phyloP scores from a whole-genome alignment of 129 eudicot genomes.

The Erigeron canadensis region DNA sequence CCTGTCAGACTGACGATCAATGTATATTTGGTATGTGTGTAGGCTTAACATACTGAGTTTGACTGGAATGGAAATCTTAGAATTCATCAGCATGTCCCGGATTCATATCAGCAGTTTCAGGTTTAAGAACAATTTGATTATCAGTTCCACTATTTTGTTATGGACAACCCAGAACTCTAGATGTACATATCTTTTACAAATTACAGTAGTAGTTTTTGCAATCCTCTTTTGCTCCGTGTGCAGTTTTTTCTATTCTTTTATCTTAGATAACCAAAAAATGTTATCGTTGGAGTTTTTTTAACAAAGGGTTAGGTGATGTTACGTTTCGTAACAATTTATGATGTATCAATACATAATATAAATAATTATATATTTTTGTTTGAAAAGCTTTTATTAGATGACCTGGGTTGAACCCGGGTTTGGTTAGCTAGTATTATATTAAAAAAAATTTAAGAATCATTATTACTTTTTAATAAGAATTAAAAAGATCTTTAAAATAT shows the following conservation, averaged over 20 bases:
- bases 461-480: too few relatives aligned
- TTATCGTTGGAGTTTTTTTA: too few relatives aligned
- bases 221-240: neutral
- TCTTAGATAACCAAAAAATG: too few relatives aligned
- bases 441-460: too few relatives aligned
- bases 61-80: slow-evolving; percentile 29
- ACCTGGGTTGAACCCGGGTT: too few relatives aligned
- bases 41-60: slow-evolving; percentile 61
- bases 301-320: too few relatives aligned
- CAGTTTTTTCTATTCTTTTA: neutral
- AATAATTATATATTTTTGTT: too few relatives aligned
- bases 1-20: slow-evolving; percentile 31
- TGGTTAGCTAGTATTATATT: too few relatives aligned
- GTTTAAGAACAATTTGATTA: neutral
- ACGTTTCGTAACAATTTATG: too few relatives aligned
- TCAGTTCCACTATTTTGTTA: neutral
- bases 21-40: slow-evolving; percentile 44
- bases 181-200: neutral
- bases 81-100: neutral
- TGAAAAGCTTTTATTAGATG: too few relatives aligned
- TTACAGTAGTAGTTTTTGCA: neutral
- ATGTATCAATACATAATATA: too few relatives aligned
- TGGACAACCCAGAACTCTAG: neutral
- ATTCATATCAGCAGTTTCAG: neutral
- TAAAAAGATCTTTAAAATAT: too few relatives aligned